Conservation (phyloP, 2,329 filamentous ascomycete species). For the Boeremia lycopersici region DNA sequence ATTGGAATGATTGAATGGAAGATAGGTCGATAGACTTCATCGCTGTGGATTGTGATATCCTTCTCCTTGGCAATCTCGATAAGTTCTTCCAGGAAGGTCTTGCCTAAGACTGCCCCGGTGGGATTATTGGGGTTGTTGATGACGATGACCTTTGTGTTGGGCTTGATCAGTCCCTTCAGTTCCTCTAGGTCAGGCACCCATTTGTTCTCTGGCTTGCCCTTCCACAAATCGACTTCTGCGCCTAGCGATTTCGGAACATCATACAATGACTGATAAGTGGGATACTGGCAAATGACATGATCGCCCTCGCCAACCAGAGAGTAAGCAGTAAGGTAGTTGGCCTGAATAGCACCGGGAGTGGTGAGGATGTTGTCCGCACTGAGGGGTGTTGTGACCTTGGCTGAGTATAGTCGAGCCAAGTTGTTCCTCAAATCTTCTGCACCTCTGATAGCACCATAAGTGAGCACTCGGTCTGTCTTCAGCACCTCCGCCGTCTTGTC, state of each 20-base stretch:
- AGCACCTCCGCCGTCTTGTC: conserved; percentile 58
- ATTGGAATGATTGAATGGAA: conserved; percentile 71
- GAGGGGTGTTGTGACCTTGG: conserved; percentile 56
- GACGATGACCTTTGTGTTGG: conserved; percentile 74
- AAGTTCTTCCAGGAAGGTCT: conserved; percentile 64
- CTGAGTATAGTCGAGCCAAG: conserved; percentile 69
- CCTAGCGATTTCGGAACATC: conserved; percentile 75
- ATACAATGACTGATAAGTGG: conserved; percentile 83
- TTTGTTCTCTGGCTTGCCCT: conserved; percentile 65
- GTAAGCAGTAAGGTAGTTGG: conserved; percentile 83
- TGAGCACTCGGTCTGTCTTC: conserved; percentile 64
- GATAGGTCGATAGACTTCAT: conserved; percentile 84
- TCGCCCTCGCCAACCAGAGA: conserved; percentile 73
- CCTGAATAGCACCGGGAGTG: conserved; percentile 79
- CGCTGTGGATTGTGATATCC: conserved; percentile 71
- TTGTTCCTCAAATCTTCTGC: conserved; percentile 67
- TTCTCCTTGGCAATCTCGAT: conserved; percentile 67
- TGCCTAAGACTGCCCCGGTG: conserved; percentile 73
- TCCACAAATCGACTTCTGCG: conserved; percentile 79
- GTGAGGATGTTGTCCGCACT: conserved; percentile 71
- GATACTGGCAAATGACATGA: conserved; percentile 85
- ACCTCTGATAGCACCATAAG: conserved; percentile 75
- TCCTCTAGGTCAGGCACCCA: conserved; percentile 72
- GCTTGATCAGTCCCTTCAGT: conserved; percentile 67
- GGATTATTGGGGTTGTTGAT: conserved; percentile 84